These are phyloP conservation scores for Aureobasidium mangrovei DNA, from an alignment of 2,329 filamentous ascomycete species.

Conservation along the genomic window DNA sequence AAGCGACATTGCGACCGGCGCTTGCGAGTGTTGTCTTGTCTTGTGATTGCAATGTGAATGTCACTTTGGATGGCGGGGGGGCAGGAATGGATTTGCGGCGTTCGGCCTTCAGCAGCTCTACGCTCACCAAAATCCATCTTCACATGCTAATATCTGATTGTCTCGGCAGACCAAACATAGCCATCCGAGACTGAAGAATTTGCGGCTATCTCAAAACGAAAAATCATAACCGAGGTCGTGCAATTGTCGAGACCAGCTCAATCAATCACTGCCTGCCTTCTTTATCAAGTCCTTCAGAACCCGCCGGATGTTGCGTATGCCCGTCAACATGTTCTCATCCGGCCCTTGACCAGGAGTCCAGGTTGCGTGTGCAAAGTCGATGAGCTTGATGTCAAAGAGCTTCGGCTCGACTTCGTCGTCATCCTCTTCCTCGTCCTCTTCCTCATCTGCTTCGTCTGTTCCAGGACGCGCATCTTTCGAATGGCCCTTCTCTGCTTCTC, in stretches of 20 bases:
- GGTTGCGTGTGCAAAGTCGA: conserved; percentile 90
- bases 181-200: neutral
- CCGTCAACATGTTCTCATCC: conserved; percentile 73
- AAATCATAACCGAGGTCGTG: neutral
- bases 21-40: neutral
- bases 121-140: neutral
- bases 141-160: neutral
- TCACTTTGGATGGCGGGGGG: neutral
- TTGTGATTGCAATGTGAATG: neutral
- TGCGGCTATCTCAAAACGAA: no score
- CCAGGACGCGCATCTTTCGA: conserved; percentile 17
- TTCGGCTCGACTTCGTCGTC: conserved; percentile 47
- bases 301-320: conserved; percentile 60
- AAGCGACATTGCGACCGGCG: neutral
- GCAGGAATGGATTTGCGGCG: neutral
- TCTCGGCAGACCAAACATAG: neutral
- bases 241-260: conserved; percentile 17
- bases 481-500: conserved; percentile 15
- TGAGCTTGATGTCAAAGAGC: conserved; percentile 74
- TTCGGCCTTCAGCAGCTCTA: neutral
- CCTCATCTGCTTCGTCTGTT: conserved; percentile 28
- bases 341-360: conserved; percentile 76
- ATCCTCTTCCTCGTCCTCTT: conserved; percentile 47
- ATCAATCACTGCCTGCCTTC: conserved; percentile 23
- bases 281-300: conserved; percentile 58